A percentile compares a stretch with the other conserved stretches of the same genome.
phyloP scores from a whole-genome alignment of 1,139 yeast species.

The Kodamaea sp. region DNA sequence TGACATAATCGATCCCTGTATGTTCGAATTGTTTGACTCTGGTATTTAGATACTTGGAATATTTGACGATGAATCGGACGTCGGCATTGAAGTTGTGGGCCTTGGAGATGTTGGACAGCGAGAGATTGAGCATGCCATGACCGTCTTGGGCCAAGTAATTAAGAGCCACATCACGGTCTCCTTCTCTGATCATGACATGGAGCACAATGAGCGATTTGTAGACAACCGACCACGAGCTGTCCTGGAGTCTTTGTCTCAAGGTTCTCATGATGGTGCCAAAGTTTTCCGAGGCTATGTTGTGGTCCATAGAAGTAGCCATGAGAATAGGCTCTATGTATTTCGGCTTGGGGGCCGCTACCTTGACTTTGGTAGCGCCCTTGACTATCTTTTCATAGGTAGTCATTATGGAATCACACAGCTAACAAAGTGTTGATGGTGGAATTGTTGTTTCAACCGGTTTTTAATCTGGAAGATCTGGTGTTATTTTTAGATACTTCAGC shows the following conservation, averaged over 20 bases:
- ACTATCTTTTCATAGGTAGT: conserved; percentile 50
- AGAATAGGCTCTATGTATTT: conserved; percentile 93
- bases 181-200: conserved; percentile 91
- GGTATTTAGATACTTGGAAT: conserved; percentile 67
- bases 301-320: conserved; percentile 62
- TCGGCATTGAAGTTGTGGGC: conserved; percentile 47
- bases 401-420: too few relatives aligned
- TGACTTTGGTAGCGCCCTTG: conserved; percentile 51
- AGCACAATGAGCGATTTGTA: conserved; percentile 82
- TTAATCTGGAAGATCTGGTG: too few relatives aligned
- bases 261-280: conserved; percentile 70
- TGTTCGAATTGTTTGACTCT: conserved; percentile 69
- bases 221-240: conserved; percentile 86
- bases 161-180: conserved; percentile 71
- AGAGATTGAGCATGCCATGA: conserved; percentile 55
- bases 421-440: too few relatives aligned
- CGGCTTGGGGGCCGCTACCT: conserved; percentile 97
- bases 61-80: conserved; percentile 62
- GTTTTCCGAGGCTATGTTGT: conserved; percentile 49
- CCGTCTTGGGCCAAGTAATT: conserved; percentile 61
- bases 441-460: too few relatives aligned
- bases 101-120: conserved; percentile 32
- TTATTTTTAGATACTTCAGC: too few relatives aligned
- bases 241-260: conserved; percentile 62
- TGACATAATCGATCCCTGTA: conserved; percentile 74